Percentiles rank a stretch among this genome's conserved stretches.
Evolutionary conservation across 2,329 filamentous ascomycete species (phyloP).

Genomic region (Xylaria sp.): DNA sequence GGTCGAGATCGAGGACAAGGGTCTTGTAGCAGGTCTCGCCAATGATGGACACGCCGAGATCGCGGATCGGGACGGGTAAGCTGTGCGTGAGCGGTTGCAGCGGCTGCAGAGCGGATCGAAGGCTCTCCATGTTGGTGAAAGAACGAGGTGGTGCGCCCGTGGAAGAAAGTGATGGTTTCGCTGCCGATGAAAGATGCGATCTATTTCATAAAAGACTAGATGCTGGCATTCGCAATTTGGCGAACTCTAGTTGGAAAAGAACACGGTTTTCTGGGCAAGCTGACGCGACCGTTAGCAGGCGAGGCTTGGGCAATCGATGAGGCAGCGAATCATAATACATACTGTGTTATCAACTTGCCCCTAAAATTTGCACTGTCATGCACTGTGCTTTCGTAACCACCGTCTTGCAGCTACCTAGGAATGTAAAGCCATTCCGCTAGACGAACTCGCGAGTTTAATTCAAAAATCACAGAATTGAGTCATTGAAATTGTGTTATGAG

Average conservation of each 20-base stretch:
- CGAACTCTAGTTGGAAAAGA: conserved; percentile 2
- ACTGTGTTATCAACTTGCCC: neutral
- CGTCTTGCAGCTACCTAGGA: too few species aligned
- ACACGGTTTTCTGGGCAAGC: conserved; percentile 4
- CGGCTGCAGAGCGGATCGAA: conserved; percentile 71
- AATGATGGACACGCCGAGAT: conserved; percentile 81
- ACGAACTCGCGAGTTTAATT: neutral
- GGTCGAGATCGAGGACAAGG: conserved; percentile 85
- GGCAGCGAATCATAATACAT: conserved; percentile 8
- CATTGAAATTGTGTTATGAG: neutral
- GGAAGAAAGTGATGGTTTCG: neutral
- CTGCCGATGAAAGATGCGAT: neutral
- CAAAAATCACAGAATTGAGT: neutral
- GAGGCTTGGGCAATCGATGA: conserved; percentile 10
- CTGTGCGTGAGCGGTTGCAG: conserved; percentile 73
- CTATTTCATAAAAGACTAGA: neutral
- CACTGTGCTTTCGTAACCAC: neutral
- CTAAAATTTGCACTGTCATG: neutral
- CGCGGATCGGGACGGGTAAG: conserved; percentile 77
- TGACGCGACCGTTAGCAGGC: conserved; percentile 1
- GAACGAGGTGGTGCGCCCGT: conserved; percentile 1
- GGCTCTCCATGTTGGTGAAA: conserved; percentile 65
- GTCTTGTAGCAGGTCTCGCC: conserved; percentile 86
- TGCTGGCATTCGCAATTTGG: neutral
- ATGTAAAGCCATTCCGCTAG: neutral